Base-by-base conservation (phyloP, 2,329 filamentous ascomycete species). In the Stylonectria norvegica region DNA sequence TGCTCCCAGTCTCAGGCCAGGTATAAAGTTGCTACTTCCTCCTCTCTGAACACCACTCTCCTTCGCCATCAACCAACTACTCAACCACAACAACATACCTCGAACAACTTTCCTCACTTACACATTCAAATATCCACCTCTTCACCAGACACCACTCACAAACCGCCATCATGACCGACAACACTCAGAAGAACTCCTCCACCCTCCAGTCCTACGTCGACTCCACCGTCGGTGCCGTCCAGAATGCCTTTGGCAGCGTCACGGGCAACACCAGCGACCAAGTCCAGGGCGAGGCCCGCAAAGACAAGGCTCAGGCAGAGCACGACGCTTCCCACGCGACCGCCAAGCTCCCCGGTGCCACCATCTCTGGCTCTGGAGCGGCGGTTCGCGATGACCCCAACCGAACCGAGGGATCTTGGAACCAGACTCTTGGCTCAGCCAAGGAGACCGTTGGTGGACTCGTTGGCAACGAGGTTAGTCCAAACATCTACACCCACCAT, bases 391-490 rank as follows among this genome's bases (percentile, higher is more conserved):
- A 95, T 65, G 73, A 87, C 65, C 72, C 82, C 9, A 73, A 91
- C 62, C 86, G 89, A 50, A 70, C 75, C 16, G 62, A 78, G 14
- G 90, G 91, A 30, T 75, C 76, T 14, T 94, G 85, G 82, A 88
- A 95, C 71, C 90, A 96, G 69, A 95, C 89, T 5, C 60, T 90
- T n/a, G 91, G 90, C 37, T 79, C 85, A 1, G 83, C 83, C 30
- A 96, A 96, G 72, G 88, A 96, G 63, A 72, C 82, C 4, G 49
- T 93, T 1, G 91, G 91, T 42, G 82, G 83, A 14, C 55, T 91
- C 5, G 52, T 91, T 18, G 91, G 90, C 45, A 81, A 79, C 49
- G 84, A 93, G 67, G 77, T 78, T 61, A 50, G 67, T 56, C n/a
- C n/a, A n/a, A n/a, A n/a, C n/a, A n/a, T n/a, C n/a, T 5, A 3